Evolutionary conservation across 768 basidiomycete species (phyloP).

Genomic region (Cyclocybe cylindracea): DNA sequence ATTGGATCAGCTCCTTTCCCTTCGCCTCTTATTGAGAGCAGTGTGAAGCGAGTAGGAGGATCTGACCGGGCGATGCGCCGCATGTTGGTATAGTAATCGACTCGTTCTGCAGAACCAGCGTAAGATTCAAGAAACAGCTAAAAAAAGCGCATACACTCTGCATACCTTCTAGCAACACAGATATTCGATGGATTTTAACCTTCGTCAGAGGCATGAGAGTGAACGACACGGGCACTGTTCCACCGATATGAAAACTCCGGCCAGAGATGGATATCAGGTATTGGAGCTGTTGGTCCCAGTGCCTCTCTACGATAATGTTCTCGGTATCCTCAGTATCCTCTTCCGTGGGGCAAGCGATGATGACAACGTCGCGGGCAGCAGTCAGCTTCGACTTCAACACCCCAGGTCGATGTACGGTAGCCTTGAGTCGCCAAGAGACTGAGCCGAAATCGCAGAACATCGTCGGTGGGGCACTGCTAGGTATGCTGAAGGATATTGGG

Average conservation of each 20-base stretch:
- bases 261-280: constrained; percentile 77
- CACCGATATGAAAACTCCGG: constrained; percentile 81
- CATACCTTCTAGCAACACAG: constrained; percentile 80
- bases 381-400: constrained; percentile 73
- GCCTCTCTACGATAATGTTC: constrained; percentile 80
- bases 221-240: constrained; percentile 75
- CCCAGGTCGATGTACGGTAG: constrained; percentile 82
- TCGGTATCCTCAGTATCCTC: constrained; percentile 84
- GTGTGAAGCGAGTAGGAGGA: constrained; percentile 54
- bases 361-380: constrained; percentile 68
- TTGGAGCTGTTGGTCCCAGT: constrained; percentile 89
- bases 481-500: constrained; percentile 89
- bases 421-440: constrained; percentile 79
- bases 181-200: constrained; percentile 75
- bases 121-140: not conserved
- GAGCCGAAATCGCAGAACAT: constrained; percentile 75
- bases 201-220: constrained; percentile 84
- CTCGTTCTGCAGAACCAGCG: constrained; percentile 55
- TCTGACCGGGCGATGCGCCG: constrained; percentile 72
- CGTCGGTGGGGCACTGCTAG: constrained; percentile 76
- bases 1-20: constrained; percentile 60
- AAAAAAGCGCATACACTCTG: not conserved
- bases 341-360: constrained; percentile 76
- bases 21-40: constrained; percentile 62
- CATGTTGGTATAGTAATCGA: constrained; percentile 77